Conservation (phyloP, 768 basidiomycete species). For the Suillus variegatus region DNA sequence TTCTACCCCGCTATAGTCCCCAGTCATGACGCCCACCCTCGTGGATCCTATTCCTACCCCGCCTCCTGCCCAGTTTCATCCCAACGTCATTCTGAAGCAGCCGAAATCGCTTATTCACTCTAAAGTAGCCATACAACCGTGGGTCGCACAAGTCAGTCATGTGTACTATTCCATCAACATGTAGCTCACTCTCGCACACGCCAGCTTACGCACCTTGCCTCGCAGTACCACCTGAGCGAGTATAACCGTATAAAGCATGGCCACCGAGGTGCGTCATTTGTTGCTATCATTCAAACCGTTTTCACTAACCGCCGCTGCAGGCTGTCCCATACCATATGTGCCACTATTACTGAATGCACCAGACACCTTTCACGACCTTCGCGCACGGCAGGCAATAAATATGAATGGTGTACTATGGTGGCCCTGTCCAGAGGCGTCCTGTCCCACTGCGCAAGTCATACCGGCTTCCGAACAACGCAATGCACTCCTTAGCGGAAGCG, state of each 20-base stretch:
- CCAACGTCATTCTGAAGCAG: neutral
- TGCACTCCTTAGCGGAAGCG: slow-evolving; percentile 19
- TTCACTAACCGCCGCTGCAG: slow-evolving; percentile 32
- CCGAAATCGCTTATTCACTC: neutral
- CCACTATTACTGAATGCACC: slow-evolving; percentile 68
- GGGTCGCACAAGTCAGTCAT: slow-evolving; percentile 24
- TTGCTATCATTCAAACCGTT: neutral
- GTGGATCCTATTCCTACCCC: neutral
- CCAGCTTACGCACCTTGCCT: slow-evolving; percentile 60
- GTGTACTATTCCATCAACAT: too few species aligned
- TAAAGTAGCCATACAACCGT: slow-evolving; percentile 7
- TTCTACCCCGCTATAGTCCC: neutral
- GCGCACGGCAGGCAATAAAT: slow-evolving; percentile 48
- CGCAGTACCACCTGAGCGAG: slow-evolving; percentile 72
- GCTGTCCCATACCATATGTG: slow-evolving; percentile 56
- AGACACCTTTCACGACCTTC: slow-evolving; percentile 53
- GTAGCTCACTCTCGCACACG: slow-evolving; percentile 4
- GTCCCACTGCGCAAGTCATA: slow-evolving; percentile 10
- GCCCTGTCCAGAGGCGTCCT: slow-evolving; percentile 31
- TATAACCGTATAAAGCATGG: slow-evolving; percentile 75
- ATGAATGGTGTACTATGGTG: slow-evolving; percentile 49
- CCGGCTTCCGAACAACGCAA: slow-evolving; percentile 26
- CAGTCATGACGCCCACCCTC: slow-evolving; percentile 1
- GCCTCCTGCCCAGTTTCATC: neutral
- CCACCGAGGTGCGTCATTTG: slow-evolving; percentile 26